Evolutionary conservation across 257 asterid species (phyloP).

Genomic region (Vinca minor): DNA sequence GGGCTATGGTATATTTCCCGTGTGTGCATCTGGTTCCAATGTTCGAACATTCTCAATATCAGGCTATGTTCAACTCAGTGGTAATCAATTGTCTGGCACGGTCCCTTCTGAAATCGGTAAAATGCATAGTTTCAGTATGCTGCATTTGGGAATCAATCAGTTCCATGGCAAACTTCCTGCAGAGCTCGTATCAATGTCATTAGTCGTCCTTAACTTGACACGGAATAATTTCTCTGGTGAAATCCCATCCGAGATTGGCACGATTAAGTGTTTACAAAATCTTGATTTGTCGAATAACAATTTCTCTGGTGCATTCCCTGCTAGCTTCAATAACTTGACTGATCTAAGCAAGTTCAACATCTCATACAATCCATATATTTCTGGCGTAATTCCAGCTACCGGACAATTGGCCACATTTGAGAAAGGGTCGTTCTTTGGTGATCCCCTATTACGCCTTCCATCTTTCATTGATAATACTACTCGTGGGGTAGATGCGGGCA

Average conservation of each 20-base stretch:
- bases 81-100: constrained; percentile 54
- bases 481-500: constrained; percentile 4
- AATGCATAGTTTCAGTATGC: constrained; percentile 68
- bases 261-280: constrained; percentile 56
- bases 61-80: constrained; percentile 72
- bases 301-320: constrained; percentile 67
- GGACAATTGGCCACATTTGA: constrained; percentile 78
- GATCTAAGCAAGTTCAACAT: constrained; percentile 71
- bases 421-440: constrained; percentile 64
- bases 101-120: constrained; percentile 61
- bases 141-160: constrained; percentile 56
- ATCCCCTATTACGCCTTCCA: constrained; percentile 60
- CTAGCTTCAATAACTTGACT: constrained; percentile 42
- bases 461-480: constrained; percentile 44
- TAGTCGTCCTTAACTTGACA: constrained; percentile 54
- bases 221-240: constrained; percentile 50
- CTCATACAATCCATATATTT: constrained; percentile 64
- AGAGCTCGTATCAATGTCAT: constrained; percentile 37
- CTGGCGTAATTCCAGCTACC: constrained; percentile 52
- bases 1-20: constrained; percentile 70
- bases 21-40: constrained; percentile 59
- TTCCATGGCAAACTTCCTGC: constrained; percentile 53
- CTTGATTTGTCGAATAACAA: constrained; percentile 73
- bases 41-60: constrained; percentile 40
- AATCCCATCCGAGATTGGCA: constrained; percentile 57